A percentile compares a stretch with the other conserved stretches of the same genome.
phyloP scores from a whole-genome alignment of 1,284 basidiomycete genomes.

The Boletellus deceptivus region DNA sequence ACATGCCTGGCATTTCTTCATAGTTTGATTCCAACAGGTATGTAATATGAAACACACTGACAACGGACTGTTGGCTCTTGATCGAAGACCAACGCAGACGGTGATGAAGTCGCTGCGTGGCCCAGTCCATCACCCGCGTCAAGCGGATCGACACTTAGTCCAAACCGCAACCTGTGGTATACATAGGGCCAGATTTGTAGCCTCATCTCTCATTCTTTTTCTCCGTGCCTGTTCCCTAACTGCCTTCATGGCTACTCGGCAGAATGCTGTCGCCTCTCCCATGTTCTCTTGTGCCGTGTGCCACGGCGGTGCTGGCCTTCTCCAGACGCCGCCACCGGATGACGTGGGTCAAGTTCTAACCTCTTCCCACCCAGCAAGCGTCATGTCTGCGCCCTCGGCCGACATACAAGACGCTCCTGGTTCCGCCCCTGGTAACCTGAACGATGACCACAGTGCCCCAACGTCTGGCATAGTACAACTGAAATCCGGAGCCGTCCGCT shows the following conservation, averaged over 20 bases:
- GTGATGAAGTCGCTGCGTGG: neutral
- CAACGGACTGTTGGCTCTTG: neutral
- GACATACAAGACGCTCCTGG: neutral
- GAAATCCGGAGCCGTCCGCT: conserved; percentile 6
- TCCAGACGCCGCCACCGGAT: neutral
- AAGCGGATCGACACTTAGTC: conserved; percentile 2
- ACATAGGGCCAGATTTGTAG: conserved; percentile 8
- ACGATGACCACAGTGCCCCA: neutral
- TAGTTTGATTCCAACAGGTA: neutral
- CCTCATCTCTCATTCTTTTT: conserved; percentile 3
- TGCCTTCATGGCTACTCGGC: conserved; percentile 10
- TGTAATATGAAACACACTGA: neutral
- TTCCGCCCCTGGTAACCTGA: neutral
- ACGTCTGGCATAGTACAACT: conserved; percentile 3
- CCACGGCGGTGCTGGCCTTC: neutral
- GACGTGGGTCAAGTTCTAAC: neutral
- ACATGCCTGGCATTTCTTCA: neutral
- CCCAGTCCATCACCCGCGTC: neutral
- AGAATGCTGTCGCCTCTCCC: neutral
- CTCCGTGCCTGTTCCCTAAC: neutral
- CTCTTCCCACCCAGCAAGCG: neutral
- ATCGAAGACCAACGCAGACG: neutral
- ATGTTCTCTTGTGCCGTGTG: conserved; percentile 3
- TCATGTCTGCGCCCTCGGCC: neutral
- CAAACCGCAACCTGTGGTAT: conserved; percentile 5